These are phyloP conservation scores for Hypoxylon sp. DNA, from an alignment of 2,329 filamentous ascomycete genomes.

Conservation along the genomic window DNA sequence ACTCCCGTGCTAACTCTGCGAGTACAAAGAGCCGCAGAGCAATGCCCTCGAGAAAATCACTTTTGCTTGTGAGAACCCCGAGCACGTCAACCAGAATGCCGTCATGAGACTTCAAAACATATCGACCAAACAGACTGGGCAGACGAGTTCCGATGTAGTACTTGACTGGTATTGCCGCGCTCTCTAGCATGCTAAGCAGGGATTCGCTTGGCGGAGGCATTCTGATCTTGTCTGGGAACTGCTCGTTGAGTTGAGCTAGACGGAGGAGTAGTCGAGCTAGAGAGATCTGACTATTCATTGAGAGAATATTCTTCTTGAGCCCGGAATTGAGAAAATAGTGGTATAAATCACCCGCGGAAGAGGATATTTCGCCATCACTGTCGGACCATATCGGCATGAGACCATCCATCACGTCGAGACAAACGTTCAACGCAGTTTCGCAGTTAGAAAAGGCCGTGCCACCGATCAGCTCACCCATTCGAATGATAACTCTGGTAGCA, in stretches of 20 bases:
- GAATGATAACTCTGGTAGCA: conserved; percentile 57
- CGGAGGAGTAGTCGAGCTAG: conserved; percentile 74
- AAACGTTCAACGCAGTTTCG: conserved; percentile 74
- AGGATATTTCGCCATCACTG: conserved; percentile 65
- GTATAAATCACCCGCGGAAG: conserved; percentile 78
- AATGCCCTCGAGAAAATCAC: conserved; percentile 79
- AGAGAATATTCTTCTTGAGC: conserved; percentile 73
- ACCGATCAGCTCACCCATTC: conserved; percentile 60
- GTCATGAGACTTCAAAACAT: conserved; percentile 83
- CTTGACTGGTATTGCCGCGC: conserved; percentile 74
- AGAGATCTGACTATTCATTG: conserved; percentile 70
- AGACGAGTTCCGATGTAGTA: conserved; percentile 75
- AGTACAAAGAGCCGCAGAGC: conserved; percentile 81
- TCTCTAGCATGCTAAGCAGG: conserved; percentile 75
- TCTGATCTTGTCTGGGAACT: conserved; percentile 68
- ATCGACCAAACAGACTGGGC: conserved; percentile 79
- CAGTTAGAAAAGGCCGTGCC: conserved; percentile 72
- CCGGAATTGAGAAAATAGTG: conserved; percentile 74
- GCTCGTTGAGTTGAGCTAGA: conserved; percentile 71
- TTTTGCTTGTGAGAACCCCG: conserved; percentile 76
- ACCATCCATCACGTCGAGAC: conserved; percentile 72
- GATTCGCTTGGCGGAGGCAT: conserved; percentile 71
- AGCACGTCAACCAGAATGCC: conserved; percentile 85
- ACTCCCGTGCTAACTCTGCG: conserved; percentile 77
- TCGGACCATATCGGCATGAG: conserved; percentile 71